Percentiles rank a stretch among this genome's conserved stretches.
Evolutionary conservation across 306 rosid species (phyloP).

Genomic region (Cucurbita ficifolia): DNA sequence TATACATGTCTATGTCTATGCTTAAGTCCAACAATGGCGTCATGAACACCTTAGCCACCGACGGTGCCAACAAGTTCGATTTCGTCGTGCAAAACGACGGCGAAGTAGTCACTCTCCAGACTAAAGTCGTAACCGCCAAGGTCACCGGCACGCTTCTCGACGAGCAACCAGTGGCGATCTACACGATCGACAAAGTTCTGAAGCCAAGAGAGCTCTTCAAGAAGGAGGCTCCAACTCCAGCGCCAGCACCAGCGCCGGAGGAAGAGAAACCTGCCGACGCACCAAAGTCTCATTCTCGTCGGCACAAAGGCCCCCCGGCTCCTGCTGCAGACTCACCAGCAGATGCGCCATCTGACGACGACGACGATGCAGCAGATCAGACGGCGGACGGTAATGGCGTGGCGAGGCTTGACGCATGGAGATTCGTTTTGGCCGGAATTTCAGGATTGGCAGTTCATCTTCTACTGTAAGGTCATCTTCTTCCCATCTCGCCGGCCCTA

Average conservation of each 20-base stretch:
- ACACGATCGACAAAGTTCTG: slow-evolving; percentile 52
- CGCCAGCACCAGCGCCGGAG: slow-evolving; percentile 21
- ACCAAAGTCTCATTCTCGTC: slow-evolving; percentile 16
- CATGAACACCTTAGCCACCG: slow-evolving; percentile 69
- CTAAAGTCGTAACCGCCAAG: slow-evolving; percentile 44
- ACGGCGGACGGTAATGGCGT: slow-evolving; percentile 31
- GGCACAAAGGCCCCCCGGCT: slow-evolving; percentile 13
- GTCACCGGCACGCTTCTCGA: slow-evolving; percentile 66
- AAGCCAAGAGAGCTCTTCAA: slow-evolving; percentile 57
- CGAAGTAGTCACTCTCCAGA: slow-evolving; percentile 46
- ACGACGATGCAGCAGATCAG: slow-evolving; percentile 38
- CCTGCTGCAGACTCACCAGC: slow-evolving; percentile 22
- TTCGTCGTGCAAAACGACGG: slow-evolving; percentile 79
- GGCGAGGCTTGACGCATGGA: slow-evolving; percentile 15
- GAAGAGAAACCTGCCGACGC: slow-evolving; percentile 42
- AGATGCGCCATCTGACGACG: slow-evolving; percentile 17
- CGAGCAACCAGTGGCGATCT: slow-evolving; percentile 59
- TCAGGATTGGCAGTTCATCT: slow-evolving; percentile 4
- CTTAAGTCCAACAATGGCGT: slow-evolving; percentile 62
- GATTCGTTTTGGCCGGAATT: slow-evolving; percentile 6
- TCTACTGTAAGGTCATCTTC: not conserved
- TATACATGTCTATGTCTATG: slow-evolving; percentile 40
- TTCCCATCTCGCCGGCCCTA: not conserved
- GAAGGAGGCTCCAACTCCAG: slow-evolving; percentile 26
- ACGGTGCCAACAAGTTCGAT: slow-evolving; percentile 60